phyloP scores from a whole-genome alignment of 1,284 basidiomycete genomes.

The Boletus mariae region DNA sequence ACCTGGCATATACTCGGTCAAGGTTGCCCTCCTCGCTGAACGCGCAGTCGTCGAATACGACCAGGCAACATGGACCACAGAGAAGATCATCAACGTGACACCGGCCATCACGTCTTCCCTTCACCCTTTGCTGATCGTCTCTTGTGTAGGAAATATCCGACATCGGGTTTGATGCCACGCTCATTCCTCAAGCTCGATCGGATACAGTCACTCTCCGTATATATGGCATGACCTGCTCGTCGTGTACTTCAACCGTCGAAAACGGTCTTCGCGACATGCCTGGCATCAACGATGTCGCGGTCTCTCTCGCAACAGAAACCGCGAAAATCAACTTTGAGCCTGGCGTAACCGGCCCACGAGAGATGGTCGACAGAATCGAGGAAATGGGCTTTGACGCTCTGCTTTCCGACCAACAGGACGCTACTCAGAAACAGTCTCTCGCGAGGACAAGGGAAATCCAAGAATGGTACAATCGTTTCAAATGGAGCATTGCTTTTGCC shows the following conservation, averaged over 20 bases:
- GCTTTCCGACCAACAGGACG: conserved; percentile 77
- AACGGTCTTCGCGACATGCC: conserved; percentile 65
- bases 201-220: conserved; percentile 74
- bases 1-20: conserved; percentile 81
- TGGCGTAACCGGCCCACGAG: conserved; percentile 69
- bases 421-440: conserved; percentile 87
- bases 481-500: conserved; percentile 76
- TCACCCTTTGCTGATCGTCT: conserved; percentile 9
- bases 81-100: conserved; percentile 74
- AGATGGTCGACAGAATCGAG: conserved; percentile 84
- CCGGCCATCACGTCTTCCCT: not conserved
- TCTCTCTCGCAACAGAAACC: conserved; percentile 73
- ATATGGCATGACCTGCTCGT: conserved; percentile 89
- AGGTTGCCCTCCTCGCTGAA: conserved; percentile 93
- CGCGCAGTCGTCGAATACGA: conserved; percentile 91
- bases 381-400: conserved; percentile 91
- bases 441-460: conserved; percentile 89
- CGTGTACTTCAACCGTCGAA: conserved; percentile 81
- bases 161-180: conserved; percentile 86
- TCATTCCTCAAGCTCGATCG: conserved; percentile 58
- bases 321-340: conserved; percentile 79
- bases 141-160: conserved; percentile 77
- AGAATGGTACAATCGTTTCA: conserved; percentile 85
- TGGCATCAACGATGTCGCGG: conserved; percentile 70
- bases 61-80: conserved; percentile 72